Evolutionary conservation across 805 yeast genomes (phyloP).

Genomic region (Cyberlindnera meyerae): DNA sequence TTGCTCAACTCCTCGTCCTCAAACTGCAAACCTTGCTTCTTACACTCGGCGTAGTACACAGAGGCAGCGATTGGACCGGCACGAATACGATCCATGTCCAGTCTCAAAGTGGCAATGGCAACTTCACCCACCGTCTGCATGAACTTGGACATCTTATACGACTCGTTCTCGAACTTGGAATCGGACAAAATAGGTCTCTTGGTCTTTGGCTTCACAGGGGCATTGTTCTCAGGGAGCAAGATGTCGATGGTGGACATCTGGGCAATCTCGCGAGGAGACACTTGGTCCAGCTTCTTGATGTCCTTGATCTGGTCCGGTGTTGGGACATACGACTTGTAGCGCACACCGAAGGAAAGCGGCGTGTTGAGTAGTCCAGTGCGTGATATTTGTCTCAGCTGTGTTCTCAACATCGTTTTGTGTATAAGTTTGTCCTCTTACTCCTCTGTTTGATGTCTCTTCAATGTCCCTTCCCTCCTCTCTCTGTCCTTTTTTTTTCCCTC

Average conservation of each 20-base stretch:
- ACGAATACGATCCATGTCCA: constrained; percentile 89
- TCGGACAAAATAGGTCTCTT: constrained; percentile 32
- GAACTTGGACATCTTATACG: constrained; percentile 42
- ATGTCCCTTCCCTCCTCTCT: too few species aligned
- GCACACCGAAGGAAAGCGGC: constrained; percentile 4
- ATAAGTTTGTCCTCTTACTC: too few species aligned
- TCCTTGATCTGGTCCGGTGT: constrained; percentile 7
- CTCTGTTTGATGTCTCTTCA: too few species aligned
- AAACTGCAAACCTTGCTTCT: constrained; percentile 73
- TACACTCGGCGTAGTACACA: constrained; percentile 79
- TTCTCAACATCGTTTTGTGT: too few species aligned
- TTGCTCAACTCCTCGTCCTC: constrained; percentile 68
- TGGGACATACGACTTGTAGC: constrained; percentile 11
- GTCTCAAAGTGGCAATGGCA: constrained; percentile 51
- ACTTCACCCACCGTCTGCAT: constrained; percentile 59
- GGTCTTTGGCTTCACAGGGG: constrained; percentile 31
- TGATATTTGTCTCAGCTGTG: constrained; percentile 5
- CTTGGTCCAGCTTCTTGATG: constrained; percentile 9
- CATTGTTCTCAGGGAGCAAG: constrained; percentile 25
- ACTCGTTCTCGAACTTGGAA: constrained; percentile 34
- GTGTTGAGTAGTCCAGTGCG: not conserved
- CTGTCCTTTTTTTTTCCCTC: too few species aligned
- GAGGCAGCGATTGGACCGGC: constrained; percentile 95
- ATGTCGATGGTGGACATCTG: constrained; percentile 21
- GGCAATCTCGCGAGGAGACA: constrained; percentile 25